A percentile compares a stretch with the other conserved stretches of the same genome.
These are phyloP conservation scores for Nicotiana undulata DNA, from an alignment of 257 asterid species.

Conservation along the genomic window DNA sequence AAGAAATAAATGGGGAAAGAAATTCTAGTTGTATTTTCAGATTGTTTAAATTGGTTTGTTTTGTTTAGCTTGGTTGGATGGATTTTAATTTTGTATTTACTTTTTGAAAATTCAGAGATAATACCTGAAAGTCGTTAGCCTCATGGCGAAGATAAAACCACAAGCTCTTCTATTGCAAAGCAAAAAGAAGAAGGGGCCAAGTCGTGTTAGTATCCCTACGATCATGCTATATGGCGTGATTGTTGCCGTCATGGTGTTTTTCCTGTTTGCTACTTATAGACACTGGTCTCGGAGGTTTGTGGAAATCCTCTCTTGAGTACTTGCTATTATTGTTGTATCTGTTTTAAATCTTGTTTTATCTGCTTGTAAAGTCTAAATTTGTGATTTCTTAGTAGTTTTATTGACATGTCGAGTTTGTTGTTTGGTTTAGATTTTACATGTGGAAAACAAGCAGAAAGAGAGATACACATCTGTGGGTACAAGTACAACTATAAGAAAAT, in stretches of 20 bases:
- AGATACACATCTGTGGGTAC: neutral
- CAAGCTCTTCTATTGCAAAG: slow-evolving; percentile 49
- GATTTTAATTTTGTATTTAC: neutral
- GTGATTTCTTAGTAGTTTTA: neutral
- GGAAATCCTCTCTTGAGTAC: neutral
- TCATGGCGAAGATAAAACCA: slow-evolving; percentile 49
- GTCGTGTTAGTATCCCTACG: slow-evolving; percentile 28
- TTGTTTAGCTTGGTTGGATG: neutral
- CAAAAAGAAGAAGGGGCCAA: slow-evolving; percentile 47
- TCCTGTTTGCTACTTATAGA: slow-evolving; percentile 37
- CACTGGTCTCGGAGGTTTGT: slow-evolving; percentile 37
- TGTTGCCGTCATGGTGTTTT: slow-evolving; percentile 28
- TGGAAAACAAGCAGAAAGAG: neutral
- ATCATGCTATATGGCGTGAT: slow-evolving; percentile 25
- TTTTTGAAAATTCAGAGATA: neutral
- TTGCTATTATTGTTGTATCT: neutral
- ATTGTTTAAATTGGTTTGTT: neutral
- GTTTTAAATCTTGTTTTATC: neutral
- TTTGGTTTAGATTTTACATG: neutral
- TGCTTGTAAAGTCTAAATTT: neutral
- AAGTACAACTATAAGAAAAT: neutral
- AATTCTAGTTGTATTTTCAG: neutral
- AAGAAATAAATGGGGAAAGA: neutral
- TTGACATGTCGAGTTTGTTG: neutral
- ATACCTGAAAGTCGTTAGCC: neutral